phyloP scores from a whole-genome alignment of 179 eudicot species.

The Beta corolliflora region DNA sequence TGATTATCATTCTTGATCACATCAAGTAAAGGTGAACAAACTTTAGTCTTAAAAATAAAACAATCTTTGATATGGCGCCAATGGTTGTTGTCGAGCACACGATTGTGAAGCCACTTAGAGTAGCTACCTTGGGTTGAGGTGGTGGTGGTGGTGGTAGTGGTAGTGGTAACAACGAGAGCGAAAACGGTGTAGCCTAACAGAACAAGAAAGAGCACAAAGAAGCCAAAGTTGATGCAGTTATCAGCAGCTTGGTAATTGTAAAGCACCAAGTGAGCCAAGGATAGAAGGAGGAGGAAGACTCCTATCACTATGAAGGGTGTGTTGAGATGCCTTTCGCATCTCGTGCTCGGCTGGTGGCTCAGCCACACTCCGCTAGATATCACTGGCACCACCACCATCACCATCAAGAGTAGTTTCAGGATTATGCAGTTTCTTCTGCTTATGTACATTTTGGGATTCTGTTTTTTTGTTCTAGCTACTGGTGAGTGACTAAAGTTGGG shows the following conservation, averaged over 20 bases:
- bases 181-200: conserved; percentile 7
- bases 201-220: background rate
- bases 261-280: background rate
- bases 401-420: background rate
- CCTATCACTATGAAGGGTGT: background rate
- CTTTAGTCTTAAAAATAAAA: background rate
- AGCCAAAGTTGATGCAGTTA: background rate
- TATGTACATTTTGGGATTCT: background rate
- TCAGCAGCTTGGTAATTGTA: background rate
- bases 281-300: background rate
- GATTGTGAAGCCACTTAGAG: background rate
- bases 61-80: conserved; percentile 4
- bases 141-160: background rate
- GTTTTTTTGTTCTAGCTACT: no score
- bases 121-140: background rate
- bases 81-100: background rate
- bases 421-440: background rate
- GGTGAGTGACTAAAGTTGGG: background rate
- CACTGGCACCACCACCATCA: background rate
- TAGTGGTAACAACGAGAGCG: background rate
- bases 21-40: background rate
- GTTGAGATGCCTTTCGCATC: conserved; percentile 6
- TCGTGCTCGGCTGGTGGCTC: background rate
- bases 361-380: conserved; percentile 8
- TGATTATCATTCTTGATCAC: background rate